These are phyloP conservation scores for Pichia sporocuriosa DNA, from an alignment of 805 yeast species.

Conservation along the genomic window DNA sequence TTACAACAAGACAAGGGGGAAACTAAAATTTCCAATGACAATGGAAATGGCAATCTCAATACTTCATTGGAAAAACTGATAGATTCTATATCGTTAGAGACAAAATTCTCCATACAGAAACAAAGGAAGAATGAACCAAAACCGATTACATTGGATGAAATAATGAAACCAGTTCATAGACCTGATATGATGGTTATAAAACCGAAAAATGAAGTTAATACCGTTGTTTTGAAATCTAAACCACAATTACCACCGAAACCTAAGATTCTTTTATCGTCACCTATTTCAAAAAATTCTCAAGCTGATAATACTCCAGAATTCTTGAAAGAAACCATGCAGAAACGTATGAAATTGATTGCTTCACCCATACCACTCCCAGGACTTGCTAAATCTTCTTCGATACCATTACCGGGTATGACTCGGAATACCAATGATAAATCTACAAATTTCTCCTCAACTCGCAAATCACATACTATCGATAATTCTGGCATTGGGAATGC, in stretches of 20 bases:
- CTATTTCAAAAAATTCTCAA: neutral
- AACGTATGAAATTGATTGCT: neutral
- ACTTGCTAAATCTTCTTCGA: neutral
- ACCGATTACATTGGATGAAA: constrained; percentile 20
- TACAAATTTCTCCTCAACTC: neutral
- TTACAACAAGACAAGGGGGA: too few species aligned
- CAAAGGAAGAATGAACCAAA: constrained; percentile 17
- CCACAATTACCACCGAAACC: constrained; percentile 2
- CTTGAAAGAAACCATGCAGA: constrained; percentile 1
- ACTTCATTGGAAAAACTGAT: constrained; percentile 9
- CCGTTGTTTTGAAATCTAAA: neutral
- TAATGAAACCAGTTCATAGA: constrained; percentile 11
- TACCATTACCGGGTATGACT: neutral
- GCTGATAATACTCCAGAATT: constrained; percentile 1
- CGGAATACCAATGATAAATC: neutral
- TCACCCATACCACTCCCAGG: constrained; percentile 5
- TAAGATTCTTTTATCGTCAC: neutral
- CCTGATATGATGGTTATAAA: neutral
- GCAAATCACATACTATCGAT: constrained; percentile 1
- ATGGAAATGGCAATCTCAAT: neutral
- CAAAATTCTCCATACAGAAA: constrained; percentile 4
- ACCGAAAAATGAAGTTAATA: neutral
- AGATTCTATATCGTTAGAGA: constrained; percentile 9
- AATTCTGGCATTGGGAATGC: neutral
- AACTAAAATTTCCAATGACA: too few species aligned